Conservation (phyloP, 2,329 filamentous ascomycete genomes). For the Beauveria australis region DNA sequence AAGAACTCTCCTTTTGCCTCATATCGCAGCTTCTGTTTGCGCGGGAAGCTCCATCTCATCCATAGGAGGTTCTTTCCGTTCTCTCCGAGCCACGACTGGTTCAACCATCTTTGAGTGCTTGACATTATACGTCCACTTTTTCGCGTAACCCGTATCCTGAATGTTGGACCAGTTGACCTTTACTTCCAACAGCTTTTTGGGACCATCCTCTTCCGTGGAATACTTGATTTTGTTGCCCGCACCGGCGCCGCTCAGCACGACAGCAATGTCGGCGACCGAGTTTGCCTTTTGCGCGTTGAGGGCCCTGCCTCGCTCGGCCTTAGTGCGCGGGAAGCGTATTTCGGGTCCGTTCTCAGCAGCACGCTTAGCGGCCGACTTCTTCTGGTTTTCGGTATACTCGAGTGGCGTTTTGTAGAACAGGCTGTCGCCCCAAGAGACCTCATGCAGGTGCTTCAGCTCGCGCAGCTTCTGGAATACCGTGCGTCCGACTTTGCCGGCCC, state of each 20-base stretch:
- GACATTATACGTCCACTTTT: slow-evolving; percentile 45
- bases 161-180: slow-evolving; percentile 46
- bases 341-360: slow-evolving; percentile 22
- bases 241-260: slow-evolving; percentile 43
- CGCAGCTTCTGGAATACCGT: slow-evolving; percentile 55
- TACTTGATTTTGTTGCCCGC: slow-evolving; percentile 40
- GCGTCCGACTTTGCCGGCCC: slow-evolving; percentile 45
- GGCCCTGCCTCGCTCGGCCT: slow-evolving; percentile 38
- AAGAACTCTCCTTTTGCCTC: background rate
- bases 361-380: slow-evolving; percentile 23
- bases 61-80: too few relatives aligned
- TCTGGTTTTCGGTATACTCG: slow-evolving; percentile 25
- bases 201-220: slow-evolving; percentile 11
- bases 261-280: slow-evolving; percentile 55
- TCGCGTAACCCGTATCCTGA: slow-evolving; percentile 38
- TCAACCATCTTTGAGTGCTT: slow-evolving; percentile 33
- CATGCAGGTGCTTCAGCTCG: slow-evolving; percentile 55
- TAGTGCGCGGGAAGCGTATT: slow-evolving; percentile 27
- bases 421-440: slow-evolving; percentile 49
- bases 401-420: slow-evolving; percentile 32
- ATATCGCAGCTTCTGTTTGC: background rate
- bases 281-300: slow-evolving; percentile 56
- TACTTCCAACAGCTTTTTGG: slow-evolving; percentile 27
- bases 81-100: background rate
- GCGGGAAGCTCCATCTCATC: slow-evolving; percentile 5